phyloP scores from a whole-genome alignment of 2,329 filamentous ascomycete species.

The Elsinoe australis region DNA sequence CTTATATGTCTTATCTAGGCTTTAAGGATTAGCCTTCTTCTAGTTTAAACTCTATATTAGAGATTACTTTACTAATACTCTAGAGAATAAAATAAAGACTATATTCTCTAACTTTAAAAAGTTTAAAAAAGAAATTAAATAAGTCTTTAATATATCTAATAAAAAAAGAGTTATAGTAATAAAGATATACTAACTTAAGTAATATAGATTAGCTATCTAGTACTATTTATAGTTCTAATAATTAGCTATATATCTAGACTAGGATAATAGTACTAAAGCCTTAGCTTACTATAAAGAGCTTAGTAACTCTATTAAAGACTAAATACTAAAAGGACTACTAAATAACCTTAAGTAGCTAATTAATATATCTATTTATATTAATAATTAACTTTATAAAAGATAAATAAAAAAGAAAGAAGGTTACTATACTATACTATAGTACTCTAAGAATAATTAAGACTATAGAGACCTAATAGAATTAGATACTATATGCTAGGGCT shows the following conservation, averaged over 20 bases:
- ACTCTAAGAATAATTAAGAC: not conserved
- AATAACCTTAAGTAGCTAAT: not conserved
- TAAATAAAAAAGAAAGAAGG: not conserved
- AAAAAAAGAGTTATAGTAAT: not conserved
- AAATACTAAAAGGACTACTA: slow-evolving; percentile 1
- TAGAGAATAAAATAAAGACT: not conserved
- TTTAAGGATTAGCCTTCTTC: not conserved
- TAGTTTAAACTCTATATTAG: not conserved
- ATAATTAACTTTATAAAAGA: not conserved
- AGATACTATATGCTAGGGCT: not conserved
- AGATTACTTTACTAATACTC: not conserved
- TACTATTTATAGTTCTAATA: not conserved
- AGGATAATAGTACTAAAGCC: not conserved
- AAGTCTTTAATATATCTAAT: slow-evolving; percentile 3
- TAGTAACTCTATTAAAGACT: not conserved
- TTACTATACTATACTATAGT: not conserved
- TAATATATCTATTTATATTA: not conserved
- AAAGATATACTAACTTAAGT: not conserved
- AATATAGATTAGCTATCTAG: not conserved
- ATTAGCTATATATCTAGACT: not conserved
- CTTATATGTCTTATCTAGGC: not conserved
- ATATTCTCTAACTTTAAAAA: not conserved
- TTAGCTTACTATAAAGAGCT: not conserved
- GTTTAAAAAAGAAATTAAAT: not conserved
- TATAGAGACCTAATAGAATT: slow-evolving; percentile 2